Evolutionary conservation across 331 rosid genomes (phyloP).

Genomic region (Phaseolus coccineus): DNA sequence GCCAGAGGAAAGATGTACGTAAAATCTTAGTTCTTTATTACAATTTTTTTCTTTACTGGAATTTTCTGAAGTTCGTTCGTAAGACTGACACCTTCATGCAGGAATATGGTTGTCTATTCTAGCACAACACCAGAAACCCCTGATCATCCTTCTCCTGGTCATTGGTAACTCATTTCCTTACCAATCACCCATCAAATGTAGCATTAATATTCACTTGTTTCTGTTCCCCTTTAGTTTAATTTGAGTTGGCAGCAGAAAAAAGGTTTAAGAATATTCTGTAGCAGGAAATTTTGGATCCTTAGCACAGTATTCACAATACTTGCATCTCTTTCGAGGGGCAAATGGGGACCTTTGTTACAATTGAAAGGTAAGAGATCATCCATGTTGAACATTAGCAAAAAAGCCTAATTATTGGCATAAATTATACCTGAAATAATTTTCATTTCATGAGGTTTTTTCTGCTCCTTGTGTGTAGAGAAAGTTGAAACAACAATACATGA

Average conservation of each 20-base stretch:
- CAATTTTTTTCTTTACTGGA: background rate
- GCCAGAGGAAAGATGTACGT: slow-evolving; percentile 30
- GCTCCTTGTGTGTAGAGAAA: slow-evolving; percentile 47
- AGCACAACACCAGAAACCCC: slow-evolving; percentile 46
- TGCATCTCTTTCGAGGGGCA: slow-evolving; percentile 57
- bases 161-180: slow-evolving; percentile 45
- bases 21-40: too few relatives aligned
- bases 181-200: background rate
- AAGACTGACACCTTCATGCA: slow-evolving; percentile 30
- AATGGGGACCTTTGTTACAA: slow-evolving; percentile 59
- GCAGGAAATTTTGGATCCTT: slow-evolving; percentile 67
- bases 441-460: background rate
- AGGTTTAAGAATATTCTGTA: background rate
- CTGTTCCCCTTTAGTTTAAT: background rate
- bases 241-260: background rate
- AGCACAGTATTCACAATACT: slow-evolving; percentile 55
- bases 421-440: background rate
- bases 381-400: background rate
- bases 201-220: background rate
- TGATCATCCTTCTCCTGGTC: slow-evolving; percentile 44
- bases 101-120: slow-evolving; percentile 49
- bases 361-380: slow-evolving; percentile 50
- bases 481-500: slow-evolving; percentile 53
- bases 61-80: background rate
- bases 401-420: background rate